These are phyloP conservation scores for Blastobotrys ciferrii DNA, from an alignment of 1,139 yeast species.

Conservation along the genomic window DNA sequence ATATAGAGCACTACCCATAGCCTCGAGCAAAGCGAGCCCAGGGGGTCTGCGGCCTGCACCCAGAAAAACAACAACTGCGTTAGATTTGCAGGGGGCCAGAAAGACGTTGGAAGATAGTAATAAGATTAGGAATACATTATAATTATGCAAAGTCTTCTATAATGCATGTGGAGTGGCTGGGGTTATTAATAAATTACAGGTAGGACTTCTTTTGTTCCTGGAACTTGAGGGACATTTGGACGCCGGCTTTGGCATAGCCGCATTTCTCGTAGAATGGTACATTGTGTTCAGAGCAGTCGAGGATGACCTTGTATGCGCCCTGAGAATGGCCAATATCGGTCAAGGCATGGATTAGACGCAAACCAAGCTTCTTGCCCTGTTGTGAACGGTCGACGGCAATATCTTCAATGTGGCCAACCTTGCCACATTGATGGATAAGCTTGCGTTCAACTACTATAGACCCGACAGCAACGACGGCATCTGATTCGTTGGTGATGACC, in stretches of 20 bases:
- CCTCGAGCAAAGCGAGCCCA: too few relatives aligned
- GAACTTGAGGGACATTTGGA: slow-evolving; percentile 58
- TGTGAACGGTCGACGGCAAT: slow-evolving; percentile 73
- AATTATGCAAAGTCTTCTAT: neutral
- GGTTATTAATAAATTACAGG: slow-evolving; percentile 19
- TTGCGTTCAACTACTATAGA: slow-evolving; percentile 52
- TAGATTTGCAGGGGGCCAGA: too few relatives aligned
- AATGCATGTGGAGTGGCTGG: too few relatives aligned
- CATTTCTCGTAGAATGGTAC: slow-evolving; percentile 89
- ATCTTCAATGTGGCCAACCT: slow-evolving; percentile 93
- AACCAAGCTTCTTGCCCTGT: slow-evolving; percentile 84
- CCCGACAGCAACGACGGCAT: slow-evolving; percentile 42
- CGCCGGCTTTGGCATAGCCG: slow-evolving; percentile 54
- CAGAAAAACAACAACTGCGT: too few relatives aligned
- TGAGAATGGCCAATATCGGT: slow-evolving; percentile 53
- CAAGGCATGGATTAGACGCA: slow-evolving; percentile 59
- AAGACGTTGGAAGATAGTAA: too few relatives aligned
- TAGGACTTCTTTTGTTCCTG: slow-evolving; percentile 20
- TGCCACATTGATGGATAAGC: slow-evolving; percentile 67
- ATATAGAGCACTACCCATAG: too few relatives aligned
- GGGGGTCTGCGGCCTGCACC: too few relatives aligned
- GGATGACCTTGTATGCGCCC: slow-evolving; percentile 84
- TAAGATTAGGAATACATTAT: too few relatives aligned
- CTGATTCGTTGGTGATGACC: slow-evolving; percentile 46
- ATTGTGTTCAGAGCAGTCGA: slow-evolving; percentile 84